Conservation (phyloP, 805 yeast species). For the Metschnikowia dekortorum region DNA sequence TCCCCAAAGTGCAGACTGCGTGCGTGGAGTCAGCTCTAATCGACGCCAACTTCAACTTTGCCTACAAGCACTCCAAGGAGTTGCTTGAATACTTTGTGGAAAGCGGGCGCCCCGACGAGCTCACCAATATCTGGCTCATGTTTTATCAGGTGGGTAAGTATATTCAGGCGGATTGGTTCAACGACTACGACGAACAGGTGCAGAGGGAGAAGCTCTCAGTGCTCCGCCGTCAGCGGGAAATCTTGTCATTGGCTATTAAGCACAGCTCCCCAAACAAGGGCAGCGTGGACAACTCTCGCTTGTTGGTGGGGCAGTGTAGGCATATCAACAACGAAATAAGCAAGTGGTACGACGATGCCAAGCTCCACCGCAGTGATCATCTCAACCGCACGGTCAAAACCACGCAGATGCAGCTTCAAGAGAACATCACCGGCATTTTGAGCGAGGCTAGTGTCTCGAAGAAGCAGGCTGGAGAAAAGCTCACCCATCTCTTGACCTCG, state of each 20-base stretch:
- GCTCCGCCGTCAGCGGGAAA: slow-evolving; percentile 47
- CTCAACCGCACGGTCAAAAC: slow-evolving; percentile 11
- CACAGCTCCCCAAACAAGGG: slow-evolving; percentile 30
- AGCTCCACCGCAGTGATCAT: slow-evolving; percentile 11
- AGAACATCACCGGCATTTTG: slow-evolving; percentile 23
- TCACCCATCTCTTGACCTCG: slow-evolving; percentile 47
- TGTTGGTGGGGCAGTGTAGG: slow-evolving; percentile 63
- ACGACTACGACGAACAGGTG: slow-evolving; percentile 14
- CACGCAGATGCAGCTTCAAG: slow-evolving; percentile 18
- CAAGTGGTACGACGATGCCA: slow-evolving; percentile 15
- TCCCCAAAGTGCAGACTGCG: slow-evolving; percentile 36
- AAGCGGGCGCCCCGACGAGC: slow-evolving; percentile 8
- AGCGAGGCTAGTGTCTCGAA: slow-evolving; percentile 25
- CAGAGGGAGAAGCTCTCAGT: slow-evolving; percentile 16
- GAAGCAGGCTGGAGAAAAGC: slow-evolving; percentile 41
- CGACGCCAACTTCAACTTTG: slow-evolving; percentile 57
- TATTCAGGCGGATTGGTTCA: slow-evolving; percentile 21
- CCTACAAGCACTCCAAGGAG: slow-evolving; percentile 41
- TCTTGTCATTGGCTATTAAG: slow-evolving; percentile 49
- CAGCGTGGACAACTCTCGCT: slow-evolving; percentile 51
- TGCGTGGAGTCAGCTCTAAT: slow-evolving; percentile 67
- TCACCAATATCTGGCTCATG: slow-evolving; percentile 57
- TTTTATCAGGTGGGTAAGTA: slow-evolving; percentile 69
- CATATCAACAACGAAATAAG: slow-evolving; percentile 37
- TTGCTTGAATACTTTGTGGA: slow-evolving; percentile 28